A percentile compares a stretch with the other conserved stretches of the same genome.
These are phyloP conservation scores for Sanghuangporus sanghuang DNA, from an alignment of 1,284 basidiomycete genomes.

Conservation along the genomic window DNA sequence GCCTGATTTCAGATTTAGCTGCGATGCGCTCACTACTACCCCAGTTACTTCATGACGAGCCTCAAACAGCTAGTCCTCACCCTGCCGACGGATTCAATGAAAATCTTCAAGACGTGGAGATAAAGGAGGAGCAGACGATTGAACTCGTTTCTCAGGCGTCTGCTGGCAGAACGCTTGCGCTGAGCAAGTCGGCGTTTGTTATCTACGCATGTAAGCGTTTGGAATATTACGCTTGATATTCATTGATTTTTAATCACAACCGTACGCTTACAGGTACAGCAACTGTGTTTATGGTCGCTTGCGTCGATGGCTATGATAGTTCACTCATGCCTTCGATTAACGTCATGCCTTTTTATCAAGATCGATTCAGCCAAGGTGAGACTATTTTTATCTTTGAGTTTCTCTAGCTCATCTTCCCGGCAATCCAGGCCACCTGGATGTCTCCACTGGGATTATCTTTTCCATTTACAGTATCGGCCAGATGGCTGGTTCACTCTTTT, in stretches of 20 bases:
- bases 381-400: background rate
- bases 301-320: constrained; percentile 17
- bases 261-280: constrained; percentile 8
- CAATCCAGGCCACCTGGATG: constrained; percentile 12
- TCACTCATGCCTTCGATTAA: constrained; percentile 20
- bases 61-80: background rate
- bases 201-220: constrained; percentile 18
- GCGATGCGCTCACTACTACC: too few relatives aligned
- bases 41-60: background rate
- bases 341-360: constrained; percentile 15
- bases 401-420: background rate
- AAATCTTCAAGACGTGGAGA: background rate
- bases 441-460: constrained; percentile 23
- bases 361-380: background rate
- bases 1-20: too few relatives aligned
- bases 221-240: background rate
- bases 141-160: constrained; percentile 11
- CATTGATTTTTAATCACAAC: too few relatives aligned
- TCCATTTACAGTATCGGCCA: constrained; percentile 24
- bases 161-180: constrained; percentile 14
- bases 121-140: constrained; percentile 9
- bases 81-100: background rate
- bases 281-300: constrained; percentile 14
- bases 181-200: constrained; percentile 18
- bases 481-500: constrained; percentile 24